A percentile compares a stretch with the other conserved stretches of the same genome.
phyloP scores from a whole-genome alignment of 805 yeast species.

The Ogataea nonfermentans region DNA sequence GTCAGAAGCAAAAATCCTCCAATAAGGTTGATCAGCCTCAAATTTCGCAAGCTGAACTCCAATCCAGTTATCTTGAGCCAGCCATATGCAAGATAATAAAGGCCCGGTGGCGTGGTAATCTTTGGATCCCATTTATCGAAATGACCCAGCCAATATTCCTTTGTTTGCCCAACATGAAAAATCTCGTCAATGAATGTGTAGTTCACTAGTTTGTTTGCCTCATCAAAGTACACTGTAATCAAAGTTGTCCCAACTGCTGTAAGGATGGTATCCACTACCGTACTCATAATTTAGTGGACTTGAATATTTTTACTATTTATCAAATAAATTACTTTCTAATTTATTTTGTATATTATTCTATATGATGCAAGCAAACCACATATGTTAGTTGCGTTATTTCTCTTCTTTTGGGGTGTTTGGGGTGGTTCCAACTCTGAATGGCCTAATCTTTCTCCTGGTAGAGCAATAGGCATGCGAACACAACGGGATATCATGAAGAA shows the following conservation, averaged over 20 bases:
- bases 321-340: too few species aligned
- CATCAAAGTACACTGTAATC: slow-evolving; percentile 19
- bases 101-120: slow-evolving; percentile 96
- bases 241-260: slow-evolving; percentile 18
- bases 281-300: too few species aligned
- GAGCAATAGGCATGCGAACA: slow-evolving; percentile 39
- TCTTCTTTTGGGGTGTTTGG: not conserved
- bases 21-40: slow-evolving; percentile 59
- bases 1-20: slow-evolving; percentile 54
- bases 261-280: slow-evolving; percentile 11
- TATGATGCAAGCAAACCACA: not conserved
- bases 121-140: slow-evolving; percentile 79
- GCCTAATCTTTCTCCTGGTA: slow-evolving; percentile 32
- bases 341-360: too few species aligned
- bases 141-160: slow-evolving; percentile 57
- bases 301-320: too few species aligned
- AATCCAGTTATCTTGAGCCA: slow-evolving; percentile 33
- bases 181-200: slow-evolving; percentile 65
- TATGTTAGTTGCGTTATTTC: not conserved
- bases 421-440: slow-evolving; percentile 20
- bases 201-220: slow-evolving; percentile 22
- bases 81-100: slow-evolving; percentile 52
- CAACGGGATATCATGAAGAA: slow-evolving; percentile 48
- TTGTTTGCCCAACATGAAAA: slow-evolving; percentile 82
- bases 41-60: slow-evolving; percentile 37